Conservation (phyloP, 2,329 filamentous ascomycete species). For the Cryphonectria naterciae region DNA sequence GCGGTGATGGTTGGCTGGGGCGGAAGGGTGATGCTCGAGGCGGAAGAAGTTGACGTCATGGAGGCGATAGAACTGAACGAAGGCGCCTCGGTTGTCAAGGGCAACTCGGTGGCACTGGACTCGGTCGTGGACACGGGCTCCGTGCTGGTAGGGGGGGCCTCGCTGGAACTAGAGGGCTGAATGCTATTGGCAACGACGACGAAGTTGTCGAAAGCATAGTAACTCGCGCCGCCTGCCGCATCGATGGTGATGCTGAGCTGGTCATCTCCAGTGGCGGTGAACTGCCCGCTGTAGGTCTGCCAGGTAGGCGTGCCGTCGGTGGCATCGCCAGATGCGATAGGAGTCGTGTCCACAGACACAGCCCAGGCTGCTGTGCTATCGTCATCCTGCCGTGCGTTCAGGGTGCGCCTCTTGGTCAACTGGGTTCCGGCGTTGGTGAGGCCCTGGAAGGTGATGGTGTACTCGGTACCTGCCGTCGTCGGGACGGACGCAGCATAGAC, state of each 20-base stretch:
- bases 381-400: not conserved
- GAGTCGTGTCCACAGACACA: not conserved
- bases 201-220: not conserved
- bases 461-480: not conserved
- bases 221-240: not conserved
- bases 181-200: not conserved
- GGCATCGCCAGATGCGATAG: not conserved
- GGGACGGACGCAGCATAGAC: not conserved
- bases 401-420: not conserved
- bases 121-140: not conserved
- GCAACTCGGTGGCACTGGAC: not conserved
- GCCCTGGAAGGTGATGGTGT: not conserved
- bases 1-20: slow-evolving; percentile 1
- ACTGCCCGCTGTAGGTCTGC: not conserved
- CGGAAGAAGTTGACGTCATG: not conserved
- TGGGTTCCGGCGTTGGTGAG: not conserved
- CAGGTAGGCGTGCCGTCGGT: not conserved
- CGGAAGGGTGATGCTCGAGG: not conserved
- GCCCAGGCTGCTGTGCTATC: not conserved
- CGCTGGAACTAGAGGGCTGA: not conserved
- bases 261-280: not conserved
- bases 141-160: not conserved
- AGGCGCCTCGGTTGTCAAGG: not conserved
- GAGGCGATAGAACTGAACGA: not conserved
- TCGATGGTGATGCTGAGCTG: not conserved